Base-by-base conservation (phyloP, 306 rosid species). In the barrel medic (Medicago truncatula) region DNA sequence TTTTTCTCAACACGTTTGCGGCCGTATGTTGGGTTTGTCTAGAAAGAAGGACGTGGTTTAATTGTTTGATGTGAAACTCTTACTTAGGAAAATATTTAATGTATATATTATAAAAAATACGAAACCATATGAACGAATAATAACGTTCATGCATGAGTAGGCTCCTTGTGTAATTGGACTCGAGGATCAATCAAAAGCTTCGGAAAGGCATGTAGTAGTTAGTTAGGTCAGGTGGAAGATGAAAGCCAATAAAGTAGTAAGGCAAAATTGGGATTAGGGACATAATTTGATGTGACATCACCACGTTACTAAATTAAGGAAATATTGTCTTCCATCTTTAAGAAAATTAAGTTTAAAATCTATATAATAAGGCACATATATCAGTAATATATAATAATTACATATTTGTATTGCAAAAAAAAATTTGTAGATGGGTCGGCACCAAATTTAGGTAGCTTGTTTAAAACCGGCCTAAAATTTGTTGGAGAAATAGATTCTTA, bases 261-360 rank as follows among this genome's bases (percentile, higher is more conserved):
- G 8, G 53, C 63, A 71, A 80, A 67, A n/a, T 43, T 73, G 73
- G 61, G 70, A 76, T 57, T 40, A 52, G 74, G 62, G 59, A 28
- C 63, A 75, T 41, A 25, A 68, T 58, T 58, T 77, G 82, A 82
- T 60, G 79, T 59, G 82, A 73, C 86, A 50, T 82, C 39, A 78
- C 78, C 54, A 40, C 50, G 31, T 79, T 79, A 75, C 70, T 65
- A 70, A 75, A 75, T 79, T 76, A 79, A 79, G 86, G 86, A 74
- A 63, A 67, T 74, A 44, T n/a, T 83, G 83, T 83, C 80, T 74
- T 74, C 73, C 21, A n/a, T 9, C 77, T 71, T 41, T 67, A 65
- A 64, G 13, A 20, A 16, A 20, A 53, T 10, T n/a, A 75, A 66
- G 14, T 66, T n/a, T 12, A 62, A 31, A 60, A 60, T 60, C 36